Conservation (phyloP, 1,284 basidiomycete genomes). For the Takashimella koratensis region DNA sequence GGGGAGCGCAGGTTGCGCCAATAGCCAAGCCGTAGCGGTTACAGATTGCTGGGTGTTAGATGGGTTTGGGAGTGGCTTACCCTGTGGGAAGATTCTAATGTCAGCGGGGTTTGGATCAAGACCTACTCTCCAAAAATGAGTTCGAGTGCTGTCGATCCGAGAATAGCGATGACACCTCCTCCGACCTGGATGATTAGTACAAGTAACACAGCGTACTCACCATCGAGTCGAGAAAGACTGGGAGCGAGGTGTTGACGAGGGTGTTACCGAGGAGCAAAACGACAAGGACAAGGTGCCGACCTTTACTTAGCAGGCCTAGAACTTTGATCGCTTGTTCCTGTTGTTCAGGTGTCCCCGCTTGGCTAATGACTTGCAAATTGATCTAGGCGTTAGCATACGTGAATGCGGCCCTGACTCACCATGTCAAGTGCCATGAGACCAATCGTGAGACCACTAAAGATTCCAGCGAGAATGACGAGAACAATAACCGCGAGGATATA, state of each 20-base stretch:
- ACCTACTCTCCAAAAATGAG: slow-evolving; percentile 23
- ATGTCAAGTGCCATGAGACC: slow-evolving; percentile 53
- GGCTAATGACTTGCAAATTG: slow-evolving; percentile 46
- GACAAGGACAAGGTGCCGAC: slow-evolving; percentile 50
- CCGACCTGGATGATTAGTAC: slow-evolving; percentile 33
- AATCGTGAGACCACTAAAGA: slow-evolving; percentile 54
- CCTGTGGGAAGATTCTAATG: slow-evolving; percentile 46
- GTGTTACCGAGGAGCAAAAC: slow-evolving; percentile 52
- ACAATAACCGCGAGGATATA: slow-evolving; percentile 27
- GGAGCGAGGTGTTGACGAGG: slow-evolving; percentile 53
- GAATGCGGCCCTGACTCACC: slow-evolving; percentile 16
- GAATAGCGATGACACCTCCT: slow-evolving; percentile 42
- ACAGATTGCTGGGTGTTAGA: slow-evolving; percentile 50
- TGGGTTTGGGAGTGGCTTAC: slow-evolving; percentile 14
- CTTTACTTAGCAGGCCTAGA: slow-evolving; percentile 47
- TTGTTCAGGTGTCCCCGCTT: slow-evolving; percentile 49
- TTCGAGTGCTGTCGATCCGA: slow-evolving; percentile 24
- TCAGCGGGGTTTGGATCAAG: not conserved
- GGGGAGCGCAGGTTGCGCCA: slow-evolving; percentile 52
- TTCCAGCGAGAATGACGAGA: slow-evolving; percentile 46
- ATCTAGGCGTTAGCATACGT: slow-evolving; percentile 27
- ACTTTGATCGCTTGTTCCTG: slow-evolving; percentile 50
- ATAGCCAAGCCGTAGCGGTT: slow-evolving; percentile 53
- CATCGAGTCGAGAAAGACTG: slow-evolving; percentile 50
- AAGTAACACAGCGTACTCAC: slow-evolving; percentile 17